These are phyloP conservation scores for Chlamydomonas schloesseri DNA, from an alignment of 139 green algal species.

Conservation along the genomic window DNA sequence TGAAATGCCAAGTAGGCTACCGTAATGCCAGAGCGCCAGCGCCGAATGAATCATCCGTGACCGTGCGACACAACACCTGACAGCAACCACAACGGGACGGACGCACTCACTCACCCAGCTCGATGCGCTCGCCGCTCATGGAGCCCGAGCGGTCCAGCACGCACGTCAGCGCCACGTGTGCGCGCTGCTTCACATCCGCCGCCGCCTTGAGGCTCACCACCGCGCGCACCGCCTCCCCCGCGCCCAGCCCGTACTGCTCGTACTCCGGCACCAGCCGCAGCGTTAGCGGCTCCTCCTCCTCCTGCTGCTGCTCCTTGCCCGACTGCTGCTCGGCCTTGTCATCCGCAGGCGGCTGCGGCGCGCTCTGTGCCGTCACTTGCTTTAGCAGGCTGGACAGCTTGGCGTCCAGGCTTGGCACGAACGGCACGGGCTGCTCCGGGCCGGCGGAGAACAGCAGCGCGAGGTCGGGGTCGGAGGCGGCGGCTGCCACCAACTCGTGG, in stretches of 20 bases:
- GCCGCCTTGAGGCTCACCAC: slow-evolving; percentile 37
- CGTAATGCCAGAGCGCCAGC: no score
- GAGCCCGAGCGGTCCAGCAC: slow-evolving; percentile 52
- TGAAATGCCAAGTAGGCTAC: no score
- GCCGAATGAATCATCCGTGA: no score
- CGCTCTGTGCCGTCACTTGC: neutral
- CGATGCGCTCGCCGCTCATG: slow-evolving; percentile 38
- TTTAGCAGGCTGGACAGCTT: neutral
- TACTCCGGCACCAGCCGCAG: slow-evolving; percentile 42
- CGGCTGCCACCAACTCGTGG: slow-evolving; percentile 5
- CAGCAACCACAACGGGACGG: no score
- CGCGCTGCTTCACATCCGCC: slow-evolving; percentile 23
- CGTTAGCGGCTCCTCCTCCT: neutral
- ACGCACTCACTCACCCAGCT: slow-evolving; percentile 18
- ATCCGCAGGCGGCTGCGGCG: neutral
- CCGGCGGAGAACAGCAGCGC: neutral
- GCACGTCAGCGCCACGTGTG: slow-evolving; percentile 43
- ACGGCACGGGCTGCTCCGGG: neutral
- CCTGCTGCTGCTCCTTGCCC: no score
- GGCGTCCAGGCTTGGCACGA: neutral
- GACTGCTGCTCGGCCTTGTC: neutral
- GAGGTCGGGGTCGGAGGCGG: neutral
- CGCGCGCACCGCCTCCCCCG: neutral
- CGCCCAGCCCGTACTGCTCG: slow-evolving; percentile 5
- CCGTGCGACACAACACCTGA: no score